Evolutionary conservation across 1,139 yeast species (phyloP), one percentile per base, ranked within the genome.

Genomic region (Kodamaea derodonti): DNA sequence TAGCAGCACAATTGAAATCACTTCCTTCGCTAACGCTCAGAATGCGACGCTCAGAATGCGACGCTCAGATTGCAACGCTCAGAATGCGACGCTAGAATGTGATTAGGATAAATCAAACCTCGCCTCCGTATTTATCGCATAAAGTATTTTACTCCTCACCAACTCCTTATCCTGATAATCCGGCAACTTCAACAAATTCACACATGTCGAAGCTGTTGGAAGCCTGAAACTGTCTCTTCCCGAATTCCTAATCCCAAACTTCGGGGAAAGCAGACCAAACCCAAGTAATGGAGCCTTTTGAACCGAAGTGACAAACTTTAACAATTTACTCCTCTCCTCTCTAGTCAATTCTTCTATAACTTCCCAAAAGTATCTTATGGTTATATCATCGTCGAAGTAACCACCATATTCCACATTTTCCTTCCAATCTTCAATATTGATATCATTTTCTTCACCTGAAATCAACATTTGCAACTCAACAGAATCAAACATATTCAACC

Each of bases 181-280:
- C 0, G 98, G 98, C 28, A 94, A 58, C 51, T 84, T 88, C 41
- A 92, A 65, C 39, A 92, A 58, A 53, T 92, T 94, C 18, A 88
- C 87, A 65, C 98, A 92, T 0, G 99, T 92, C 0, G 95, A 79
- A 0, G 97, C 85, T 0, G 97, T 87, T 0, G 98, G 98, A 29
- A 92, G 65, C 28, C 95, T 64, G 3, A 47, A 47, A 4, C 34
- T 32, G 6, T 70, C 69, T 20, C 69, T 65, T 0, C 95, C 95
- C 1, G 83, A 74, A 47, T 80, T 79, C 32, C 87, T 60, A 31
- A 92, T 84, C 2, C 95, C 95, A 61, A 92, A 88, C 37, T 68
- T 69, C 0, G 99, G 98, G 24, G 62, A 62, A 34, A 94, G 65
- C 6, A 80, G 77, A 3, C 72, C 68, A 55, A 92, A 92, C 1